Conservation (phyloP, 2,329 filamentous ascomycete species). For the Fusarium transvaalense region DNA sequence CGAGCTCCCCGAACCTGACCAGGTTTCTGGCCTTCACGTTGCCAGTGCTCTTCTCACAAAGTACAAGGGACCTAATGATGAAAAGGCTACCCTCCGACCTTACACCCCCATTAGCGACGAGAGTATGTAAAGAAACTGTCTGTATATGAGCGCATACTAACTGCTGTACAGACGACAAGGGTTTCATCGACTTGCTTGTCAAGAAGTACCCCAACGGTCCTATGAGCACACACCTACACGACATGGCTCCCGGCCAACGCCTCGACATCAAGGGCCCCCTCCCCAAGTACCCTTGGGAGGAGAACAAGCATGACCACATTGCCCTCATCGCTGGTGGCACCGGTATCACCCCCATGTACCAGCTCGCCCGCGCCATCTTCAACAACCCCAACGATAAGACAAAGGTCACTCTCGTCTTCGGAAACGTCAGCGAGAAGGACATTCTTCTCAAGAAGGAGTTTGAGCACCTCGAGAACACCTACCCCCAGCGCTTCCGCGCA, state of each 20-base stretch:
- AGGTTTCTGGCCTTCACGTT: conserved; percentile 84
- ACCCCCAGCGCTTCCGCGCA: conserved; percentile 92
- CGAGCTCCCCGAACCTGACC: conserved; percentile 83
- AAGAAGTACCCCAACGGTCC: conserved; percentile 92
- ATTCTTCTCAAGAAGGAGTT: conserved; percentile 91
- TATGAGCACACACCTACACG: conserved; percentile 92
- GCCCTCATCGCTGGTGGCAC: conserved; percentile 92
- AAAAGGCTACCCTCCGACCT: conserved; percentile 89
- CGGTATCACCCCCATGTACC: conserved; percentile 98
- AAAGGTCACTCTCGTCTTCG: conserved; percentile 95
- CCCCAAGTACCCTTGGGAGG: conserved; percentile 88
- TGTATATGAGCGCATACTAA: conserved; percentile 21
- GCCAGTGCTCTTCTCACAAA: conserved; percentile 93
- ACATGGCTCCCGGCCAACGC: conserved; percentile 82
- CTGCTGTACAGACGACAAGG: conserved; percentile 71
- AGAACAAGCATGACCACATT: conserved; percentile 95
- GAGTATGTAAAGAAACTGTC: conserved; percentile 60
- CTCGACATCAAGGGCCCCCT: conserved; percentile 96
- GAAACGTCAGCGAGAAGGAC: conserved; percentile 89
- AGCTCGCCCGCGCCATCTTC: conserved; percentile 92
- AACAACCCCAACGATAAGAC: conserved; percentile 97
- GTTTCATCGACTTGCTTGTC: conserved; percentile 88
- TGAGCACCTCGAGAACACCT: conserved; percentile 89
- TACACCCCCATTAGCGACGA: conserved; percentile 95
- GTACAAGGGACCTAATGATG: conserved; percentile 83